Evolutionary conservation across 768 basidiomycete species (phyloP), one percentile per base, ranked within the genome.

Genomic region (Cubamyces sp.): DNA sequence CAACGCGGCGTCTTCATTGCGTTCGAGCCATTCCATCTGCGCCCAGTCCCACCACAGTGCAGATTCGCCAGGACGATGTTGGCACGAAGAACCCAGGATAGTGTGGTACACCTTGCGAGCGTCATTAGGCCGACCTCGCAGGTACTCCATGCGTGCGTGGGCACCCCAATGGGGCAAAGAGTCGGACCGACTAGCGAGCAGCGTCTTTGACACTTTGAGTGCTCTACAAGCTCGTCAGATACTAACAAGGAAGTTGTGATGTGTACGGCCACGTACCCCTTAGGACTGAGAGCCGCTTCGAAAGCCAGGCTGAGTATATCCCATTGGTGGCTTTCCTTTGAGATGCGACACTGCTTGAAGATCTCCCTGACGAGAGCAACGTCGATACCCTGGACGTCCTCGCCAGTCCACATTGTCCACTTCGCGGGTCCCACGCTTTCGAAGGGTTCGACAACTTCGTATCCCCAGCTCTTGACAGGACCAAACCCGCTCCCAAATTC

Each of bases 11-110:
- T 84, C 80, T 19, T 76, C 69, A 34, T 80, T 67, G 1, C 84
- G 82, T 15, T 77, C 71, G 12, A 91, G 71, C 92, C 92, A 94
- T 73, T 92, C 91, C 81, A 91, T 82, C 67, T 94, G 87, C 1
- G 87, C 88, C 90, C 91, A 94, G 66, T 87, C 84, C 86, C 87
- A 92, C 89, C 89, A 94, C 62, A 94, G 70, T 58, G 72, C 72
- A 21, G 81, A 77, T 16, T 74, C 69, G 34, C 77, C 81, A 5
- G 70, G 69, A 34, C 75, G 73, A 12, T 71, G 73, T 15, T 59
- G 54, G 11, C 76, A 74, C 3, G 78, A 75, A 6, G 82, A 75
- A 43, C 80, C 75, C 19, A 91, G 81, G 7, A 90, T 78, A 1
- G 87, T 86, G 65, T 87, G 81, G 73, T 91, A 94, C 3, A 94